Conservation (phyloP, 2,329 filamentous ascomycete species). For the Daldinia sp. region DNA sequence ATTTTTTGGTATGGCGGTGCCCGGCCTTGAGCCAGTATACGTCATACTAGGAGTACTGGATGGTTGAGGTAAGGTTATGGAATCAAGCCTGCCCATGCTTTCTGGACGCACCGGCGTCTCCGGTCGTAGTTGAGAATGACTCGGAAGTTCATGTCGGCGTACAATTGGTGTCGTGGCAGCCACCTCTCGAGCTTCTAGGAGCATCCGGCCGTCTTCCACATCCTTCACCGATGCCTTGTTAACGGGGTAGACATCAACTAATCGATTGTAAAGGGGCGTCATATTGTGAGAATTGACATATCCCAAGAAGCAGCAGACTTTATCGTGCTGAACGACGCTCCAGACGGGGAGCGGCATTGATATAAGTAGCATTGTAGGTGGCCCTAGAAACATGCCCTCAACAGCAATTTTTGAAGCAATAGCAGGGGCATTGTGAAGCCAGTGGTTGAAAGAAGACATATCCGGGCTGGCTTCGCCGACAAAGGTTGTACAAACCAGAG, state of each 20-base stretch:
- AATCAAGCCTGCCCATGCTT: slow-evolving; percentile 45
- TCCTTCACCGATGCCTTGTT: slow-evolving; percentile 63
- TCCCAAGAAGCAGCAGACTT: slow-evolving; percentile 74
- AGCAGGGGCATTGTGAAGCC: slow-evolving; percentile 70
- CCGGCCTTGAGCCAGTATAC: slow-evolving; percentile 47
- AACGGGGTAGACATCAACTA: slow-evolving; percentile 63
- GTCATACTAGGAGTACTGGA: slow-evolving; percentile 39
- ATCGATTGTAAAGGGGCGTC: slow-evolving; percentile 71
- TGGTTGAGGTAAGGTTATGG: slow-evolving; percentile 46
- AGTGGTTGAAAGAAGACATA: slow-evolving; percentile 74
- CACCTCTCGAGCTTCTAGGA: slow-evolving; percentile 65
- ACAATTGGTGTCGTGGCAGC: slow-evolving; percentile 55
- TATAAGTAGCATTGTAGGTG: slow-evolving; percentile 74
- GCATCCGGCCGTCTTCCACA: slow-evolving; percentile 68
- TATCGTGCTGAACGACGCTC: slow-evolving; percentile 74
- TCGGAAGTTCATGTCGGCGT: slow-evolving; percentile 47
- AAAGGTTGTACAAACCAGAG: slow-evolving; percentile 76
- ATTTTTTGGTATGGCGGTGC: slow-evolving; percentile 53
- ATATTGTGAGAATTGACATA: slow-evolving; percentile 76
- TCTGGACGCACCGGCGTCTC: slow-evolving; percentile 51
- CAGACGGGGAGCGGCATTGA: slow-evolving; percentile 74
- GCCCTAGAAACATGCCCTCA: slow-evolving; percentile 76
- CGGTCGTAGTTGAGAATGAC: slow-evolving; percentile 44
- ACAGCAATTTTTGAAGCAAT: slow-evolving; percentile 70
- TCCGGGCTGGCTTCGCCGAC: slow-evolving; percentile 74